These are phyloP conservation scores for Pythium periplocum DNA, from an alignment of 352 stramenopile genomes.

Conservation along the genomic window DNA sequence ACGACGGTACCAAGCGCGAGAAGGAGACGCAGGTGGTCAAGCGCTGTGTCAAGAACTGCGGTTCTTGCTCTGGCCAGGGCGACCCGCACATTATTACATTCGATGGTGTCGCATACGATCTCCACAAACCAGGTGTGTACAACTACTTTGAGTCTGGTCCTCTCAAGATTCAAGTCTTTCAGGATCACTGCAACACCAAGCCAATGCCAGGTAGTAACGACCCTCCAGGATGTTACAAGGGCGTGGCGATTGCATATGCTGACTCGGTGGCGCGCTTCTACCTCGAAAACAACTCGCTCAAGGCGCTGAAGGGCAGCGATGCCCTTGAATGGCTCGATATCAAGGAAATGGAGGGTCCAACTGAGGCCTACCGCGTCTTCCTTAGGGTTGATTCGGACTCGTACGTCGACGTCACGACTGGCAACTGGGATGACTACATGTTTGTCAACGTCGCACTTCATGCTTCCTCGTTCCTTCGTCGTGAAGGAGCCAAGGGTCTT, in stretches of 20 bases:
- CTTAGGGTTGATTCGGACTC: background rate
- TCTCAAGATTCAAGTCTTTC: conserved; percentile 2
- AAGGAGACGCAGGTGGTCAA: conserved; percentile 5
- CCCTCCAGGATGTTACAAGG: conserved; percentile 3
- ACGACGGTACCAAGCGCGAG: background rate
- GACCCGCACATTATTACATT: conserved; percentile 7
- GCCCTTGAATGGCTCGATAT: background rate
- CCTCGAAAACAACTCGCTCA: background rate
- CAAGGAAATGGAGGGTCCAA: background rate
- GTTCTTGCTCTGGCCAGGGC: background rate
- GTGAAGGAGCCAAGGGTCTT: background rate
- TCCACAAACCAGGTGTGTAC: conserved; percentile 5
- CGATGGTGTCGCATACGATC: conserved; percentile 2
- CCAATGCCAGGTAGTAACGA: background rate
- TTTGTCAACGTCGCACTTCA: background rate
- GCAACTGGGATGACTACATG: background rate
- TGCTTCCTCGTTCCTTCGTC: background rate
- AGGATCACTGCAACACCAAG: conserved; percentile 1
- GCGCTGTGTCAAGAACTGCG: conserved; percentile 4
- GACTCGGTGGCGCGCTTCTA: conserved; percentile 9
- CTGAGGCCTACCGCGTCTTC: conserved; percentile 8
- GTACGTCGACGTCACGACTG: conserved; percentile 7
- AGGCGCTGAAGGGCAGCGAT: background rate
- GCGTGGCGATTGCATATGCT: background rate
- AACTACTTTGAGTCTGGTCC: conserved; percentile 1